Evolutionary conservation across 306 rosid genomes (phyloP).

Genomic region (Quercus bicolor): DNA sequence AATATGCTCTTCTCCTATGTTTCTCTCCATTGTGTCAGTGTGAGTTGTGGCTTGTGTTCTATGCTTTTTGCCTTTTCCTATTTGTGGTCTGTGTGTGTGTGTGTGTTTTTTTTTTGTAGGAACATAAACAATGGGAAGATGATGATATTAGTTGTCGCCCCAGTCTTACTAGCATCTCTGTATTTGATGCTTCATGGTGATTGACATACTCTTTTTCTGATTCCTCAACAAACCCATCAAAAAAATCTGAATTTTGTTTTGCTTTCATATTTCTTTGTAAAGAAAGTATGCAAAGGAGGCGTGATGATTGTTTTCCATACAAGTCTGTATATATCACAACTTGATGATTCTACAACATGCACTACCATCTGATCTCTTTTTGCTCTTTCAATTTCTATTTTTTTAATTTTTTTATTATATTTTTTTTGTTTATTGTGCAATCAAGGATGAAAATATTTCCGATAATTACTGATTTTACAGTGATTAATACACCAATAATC

Average conservation of each 20-base stretch:
- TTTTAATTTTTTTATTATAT: no score
- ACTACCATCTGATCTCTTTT: constrained; percentile 4
- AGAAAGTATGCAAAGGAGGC: background rate
- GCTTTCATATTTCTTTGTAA: no score
- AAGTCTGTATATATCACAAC: background rate
- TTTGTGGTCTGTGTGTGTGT: no score
- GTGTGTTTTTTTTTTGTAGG: no score
- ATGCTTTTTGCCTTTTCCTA: no score
- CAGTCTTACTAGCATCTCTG: constrained; percentile 6
- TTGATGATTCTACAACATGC: constrained; percentile 2
- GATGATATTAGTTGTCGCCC: background rate
- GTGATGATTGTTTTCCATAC: background rate
- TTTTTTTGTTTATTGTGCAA: background rate
- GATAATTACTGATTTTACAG: background rate
- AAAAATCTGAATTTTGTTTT: background rate
- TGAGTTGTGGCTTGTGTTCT: no score
- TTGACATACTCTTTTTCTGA: background rate
- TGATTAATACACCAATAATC: background rate
- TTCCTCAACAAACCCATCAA: background rate
- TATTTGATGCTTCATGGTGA: constrained; percentile 4
- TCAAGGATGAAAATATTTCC: background rate
- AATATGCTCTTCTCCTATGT: no score
- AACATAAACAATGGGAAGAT: background rate
- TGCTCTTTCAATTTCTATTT: background rate
- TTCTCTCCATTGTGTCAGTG: no score